These are phyloP conservation scores for Dictyostelium citrinum DNA, from an alignment of 78 protist species.

Conservation along the genomic window DNA sequence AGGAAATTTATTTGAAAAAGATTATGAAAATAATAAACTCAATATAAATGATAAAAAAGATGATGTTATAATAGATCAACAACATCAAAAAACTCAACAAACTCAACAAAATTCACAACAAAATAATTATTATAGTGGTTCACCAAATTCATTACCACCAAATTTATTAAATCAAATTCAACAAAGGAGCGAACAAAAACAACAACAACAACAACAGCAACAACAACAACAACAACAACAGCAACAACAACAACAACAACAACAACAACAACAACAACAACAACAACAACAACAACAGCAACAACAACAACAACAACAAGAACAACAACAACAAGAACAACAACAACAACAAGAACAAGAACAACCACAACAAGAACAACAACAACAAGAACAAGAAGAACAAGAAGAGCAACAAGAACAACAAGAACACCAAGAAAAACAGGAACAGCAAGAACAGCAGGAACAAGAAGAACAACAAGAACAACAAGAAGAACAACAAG, in stretches of 20 bases:
- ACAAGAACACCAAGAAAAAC: not conserved
- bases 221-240: not conserved
- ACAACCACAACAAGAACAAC: not conserved
- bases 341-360: too few species aligned
- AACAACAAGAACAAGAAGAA: too few species aligned
- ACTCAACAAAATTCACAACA: not conserved
- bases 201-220: not conserved
- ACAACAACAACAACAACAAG: not conserved
- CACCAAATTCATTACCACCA: not conserved
- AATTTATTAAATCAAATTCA: conserved; percentile 1
- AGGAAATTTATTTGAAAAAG: not conserved
- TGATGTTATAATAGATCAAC: not conserved
- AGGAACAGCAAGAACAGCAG: not conserved
- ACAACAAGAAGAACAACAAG: not conserved
- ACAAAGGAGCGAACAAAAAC: not conserved
- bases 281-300: not conserved
- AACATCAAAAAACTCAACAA: not conserved
- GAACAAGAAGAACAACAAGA: not conserved
- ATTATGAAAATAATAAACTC: not conserved
- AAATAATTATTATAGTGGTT: not conserved
- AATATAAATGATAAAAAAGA: not conserved
- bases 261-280: not conserved
- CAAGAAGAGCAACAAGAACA: too few species aligned
- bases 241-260: not conserved
- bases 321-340: not conserved